phyloP scores from a whole-genome alignment of 1,139 yeast genomes.

The Suzukiozyma palmioleophila region DNA sequence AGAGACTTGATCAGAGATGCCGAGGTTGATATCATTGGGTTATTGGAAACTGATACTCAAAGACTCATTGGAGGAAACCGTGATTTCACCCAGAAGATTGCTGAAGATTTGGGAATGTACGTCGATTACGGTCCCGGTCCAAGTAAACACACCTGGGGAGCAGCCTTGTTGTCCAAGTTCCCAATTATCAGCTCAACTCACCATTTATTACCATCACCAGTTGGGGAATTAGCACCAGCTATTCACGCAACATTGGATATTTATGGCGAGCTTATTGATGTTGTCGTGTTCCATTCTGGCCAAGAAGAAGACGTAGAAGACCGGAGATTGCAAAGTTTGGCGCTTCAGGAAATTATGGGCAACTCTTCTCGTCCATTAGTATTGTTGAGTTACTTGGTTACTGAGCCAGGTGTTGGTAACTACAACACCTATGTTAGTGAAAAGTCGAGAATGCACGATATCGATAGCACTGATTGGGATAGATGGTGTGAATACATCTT shows the following conservation, averaged over 20 bases:
- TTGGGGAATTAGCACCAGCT: conserved; percentile 97
- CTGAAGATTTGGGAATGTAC: conserved; percentile 92
- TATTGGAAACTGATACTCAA: conserved; percentile 90
- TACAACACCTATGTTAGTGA: conserved; percentile 88
- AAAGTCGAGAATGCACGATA: conserved; percentile 82
- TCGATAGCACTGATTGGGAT: conserved; percentile 92
- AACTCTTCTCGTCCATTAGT: conserved; percentile 72
- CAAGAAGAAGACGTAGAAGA: conserved; percentile 97
- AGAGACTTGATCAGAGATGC: conserved; percentile 75
- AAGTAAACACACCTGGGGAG: conserved; percentile 97
- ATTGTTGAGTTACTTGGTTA: conserved; percentile 82
- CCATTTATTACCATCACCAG: conserved; percentile 89
- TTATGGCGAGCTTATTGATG: conserved; percentile 81
- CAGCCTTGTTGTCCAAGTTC: conserved; percentile 85
- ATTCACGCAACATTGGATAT: conserved; percentile 93
- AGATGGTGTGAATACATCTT: conserved; percentile 98
- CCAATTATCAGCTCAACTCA: conserved; percentile 89
- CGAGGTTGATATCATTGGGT: conserved; percentile 85
- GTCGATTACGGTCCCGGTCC: conserved; percentile 98
- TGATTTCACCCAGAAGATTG: conserved; percentile 85
- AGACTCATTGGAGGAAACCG: conserved; percentile 92
- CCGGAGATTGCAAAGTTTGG: conserved; percentile 79
- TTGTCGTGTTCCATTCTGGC: conserved; percentile 96
- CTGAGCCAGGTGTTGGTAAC: conserved; percentile 82
- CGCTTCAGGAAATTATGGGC: conserved; percentile 77